Evolutionary conservation across 2,329 filamentous ascomycete species (phyloP).

Genomic region (Dendrostoma leiphaemia): DNA sequence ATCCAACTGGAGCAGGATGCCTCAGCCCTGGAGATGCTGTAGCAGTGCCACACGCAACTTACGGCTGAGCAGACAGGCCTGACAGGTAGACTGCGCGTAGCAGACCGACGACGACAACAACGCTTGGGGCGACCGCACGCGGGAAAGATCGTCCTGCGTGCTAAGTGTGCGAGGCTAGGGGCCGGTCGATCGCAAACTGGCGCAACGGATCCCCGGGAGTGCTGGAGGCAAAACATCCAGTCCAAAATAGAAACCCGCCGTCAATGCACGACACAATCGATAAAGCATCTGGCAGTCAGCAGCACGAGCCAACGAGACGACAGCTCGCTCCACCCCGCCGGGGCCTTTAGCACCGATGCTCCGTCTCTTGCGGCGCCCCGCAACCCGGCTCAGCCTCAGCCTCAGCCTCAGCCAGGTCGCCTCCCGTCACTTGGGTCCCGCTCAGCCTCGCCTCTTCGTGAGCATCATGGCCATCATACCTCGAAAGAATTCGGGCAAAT

Average conservation of each 20-base stretch:
- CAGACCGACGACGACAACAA: no score
- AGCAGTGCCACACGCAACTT: background rate
- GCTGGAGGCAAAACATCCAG: background rate
- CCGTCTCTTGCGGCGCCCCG: background rate
- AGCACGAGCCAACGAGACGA: background rate
- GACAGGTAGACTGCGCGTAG: no score
- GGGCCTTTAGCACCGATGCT: no score
- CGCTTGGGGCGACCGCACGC: no score
- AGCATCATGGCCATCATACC: background rate
- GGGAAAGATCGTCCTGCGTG: background rate
- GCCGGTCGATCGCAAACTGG: background rate
- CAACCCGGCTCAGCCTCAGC: background rate
- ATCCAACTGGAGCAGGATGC: background rate
- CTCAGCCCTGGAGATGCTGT: background rate
- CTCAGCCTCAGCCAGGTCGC: no score
- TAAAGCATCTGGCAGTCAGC: background rate
- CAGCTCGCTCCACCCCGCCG: background rate
- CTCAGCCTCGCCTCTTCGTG: no score
- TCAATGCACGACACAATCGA: background rate
- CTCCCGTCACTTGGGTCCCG: background rate
- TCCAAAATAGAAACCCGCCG: slow-evolving; percentile 1
- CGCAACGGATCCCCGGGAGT: background rate
- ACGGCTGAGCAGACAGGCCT: no score
- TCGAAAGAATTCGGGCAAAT: background rate
- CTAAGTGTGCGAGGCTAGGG: background rate